Evolutionary conservation across 2,329 filamentous ascomycete genomes (phyloP).

Genomic region (Aspergillus sp.): DNA sequence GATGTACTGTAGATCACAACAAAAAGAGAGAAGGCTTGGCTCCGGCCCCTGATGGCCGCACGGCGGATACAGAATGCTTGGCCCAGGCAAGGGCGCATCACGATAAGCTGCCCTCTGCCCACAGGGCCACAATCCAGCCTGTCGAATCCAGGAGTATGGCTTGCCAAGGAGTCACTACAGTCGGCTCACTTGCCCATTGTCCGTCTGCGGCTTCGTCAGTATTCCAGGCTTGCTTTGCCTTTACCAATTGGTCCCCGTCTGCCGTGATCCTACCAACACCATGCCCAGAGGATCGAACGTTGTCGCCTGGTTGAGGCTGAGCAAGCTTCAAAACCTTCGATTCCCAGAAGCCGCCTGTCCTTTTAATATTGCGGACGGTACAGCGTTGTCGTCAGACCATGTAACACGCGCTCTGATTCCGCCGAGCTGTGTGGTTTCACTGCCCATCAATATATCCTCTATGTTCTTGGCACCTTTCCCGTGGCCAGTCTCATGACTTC

Average conservation of each 20-base stretch:
- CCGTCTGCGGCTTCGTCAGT: not conserved
- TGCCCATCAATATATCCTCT: slow-evolving; percentile 3
- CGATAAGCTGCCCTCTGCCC: slow-evolving; percentile 2
- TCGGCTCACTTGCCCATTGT: not conserved
- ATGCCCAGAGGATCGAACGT: not conserved
- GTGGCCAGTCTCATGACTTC: slow-evolving; percentile 13
- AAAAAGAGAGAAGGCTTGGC: slow-evolving; percentile 11
- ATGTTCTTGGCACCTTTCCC: slow-evolving; percentile 7
- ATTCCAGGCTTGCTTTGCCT: not conserved
- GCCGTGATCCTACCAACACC: not conserved
- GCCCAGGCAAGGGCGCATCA: slow-evolving; percentile 18
- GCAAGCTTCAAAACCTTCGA: not conserved
- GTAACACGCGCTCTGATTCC: not conserved
- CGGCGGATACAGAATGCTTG: slow-evolving; percentile 20
- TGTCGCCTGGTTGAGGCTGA: slow-evolving; percentile 1
- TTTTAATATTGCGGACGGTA: not conserved
- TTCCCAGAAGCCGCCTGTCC: not conserved
- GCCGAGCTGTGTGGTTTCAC: not conserved
- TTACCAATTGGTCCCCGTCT: slow-evolving; percentile 12
- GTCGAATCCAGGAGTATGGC: not conserved
- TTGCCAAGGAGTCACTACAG: slow-evolving; percentile 9
- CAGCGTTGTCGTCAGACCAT: not conserved
- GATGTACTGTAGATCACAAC: slow-evolving; percentile 10
- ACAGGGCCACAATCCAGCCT: not conserved
- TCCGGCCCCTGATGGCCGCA: slow-evolving; percentile 6